Percentiles rank a stretch among this genome's conserved stretches.
Conservation (phyloP, 306 rosid species). For the Pachyrhizus erosus region DNA sequence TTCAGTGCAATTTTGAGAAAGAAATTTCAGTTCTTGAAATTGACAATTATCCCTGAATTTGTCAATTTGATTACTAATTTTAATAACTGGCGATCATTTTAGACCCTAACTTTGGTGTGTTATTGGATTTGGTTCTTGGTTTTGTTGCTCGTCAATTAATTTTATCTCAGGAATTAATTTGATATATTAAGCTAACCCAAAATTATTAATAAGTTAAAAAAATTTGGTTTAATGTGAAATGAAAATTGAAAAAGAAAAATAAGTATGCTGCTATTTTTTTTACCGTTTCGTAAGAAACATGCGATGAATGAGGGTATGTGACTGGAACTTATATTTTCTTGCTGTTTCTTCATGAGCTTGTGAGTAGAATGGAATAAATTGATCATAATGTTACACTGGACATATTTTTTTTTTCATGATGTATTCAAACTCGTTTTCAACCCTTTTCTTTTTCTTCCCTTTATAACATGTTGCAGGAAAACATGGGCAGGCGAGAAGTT, state of each 20-base stretch:
- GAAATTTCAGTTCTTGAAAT: neutral
- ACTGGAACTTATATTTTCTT: neutral
- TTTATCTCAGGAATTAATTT: neutral
- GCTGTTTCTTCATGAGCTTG: conserved; percentile 17
- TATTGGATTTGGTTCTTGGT: neutral
- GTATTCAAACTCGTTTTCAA: conserved; percentile 9
- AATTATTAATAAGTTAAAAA: neutral
- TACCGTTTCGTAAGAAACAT: neutral
- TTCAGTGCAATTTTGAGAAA: neutral
- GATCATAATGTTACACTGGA: conserved; percentile 14
- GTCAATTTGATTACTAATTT: neutral
- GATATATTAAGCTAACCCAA: neutral
- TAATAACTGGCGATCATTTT: neutral
- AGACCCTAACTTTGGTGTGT: neutral
- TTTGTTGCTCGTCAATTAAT: neutral
- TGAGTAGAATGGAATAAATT: neutral
- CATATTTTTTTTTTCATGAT: neutral
- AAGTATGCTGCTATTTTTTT: neutral
- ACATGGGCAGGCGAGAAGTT: conserved; percentile 73
- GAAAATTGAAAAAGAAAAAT: neutral
- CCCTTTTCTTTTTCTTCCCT: conserved; percentile 13
- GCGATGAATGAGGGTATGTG: neutral
- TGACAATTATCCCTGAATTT: neutral
- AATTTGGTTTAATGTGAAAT: neutral
- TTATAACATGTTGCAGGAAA: conserved; percentile 58